Evolutionary conservation across 2,329 filamentous ascomycete genomes (phyloP).

Genomic region (Penicillium sp.): DNA sequence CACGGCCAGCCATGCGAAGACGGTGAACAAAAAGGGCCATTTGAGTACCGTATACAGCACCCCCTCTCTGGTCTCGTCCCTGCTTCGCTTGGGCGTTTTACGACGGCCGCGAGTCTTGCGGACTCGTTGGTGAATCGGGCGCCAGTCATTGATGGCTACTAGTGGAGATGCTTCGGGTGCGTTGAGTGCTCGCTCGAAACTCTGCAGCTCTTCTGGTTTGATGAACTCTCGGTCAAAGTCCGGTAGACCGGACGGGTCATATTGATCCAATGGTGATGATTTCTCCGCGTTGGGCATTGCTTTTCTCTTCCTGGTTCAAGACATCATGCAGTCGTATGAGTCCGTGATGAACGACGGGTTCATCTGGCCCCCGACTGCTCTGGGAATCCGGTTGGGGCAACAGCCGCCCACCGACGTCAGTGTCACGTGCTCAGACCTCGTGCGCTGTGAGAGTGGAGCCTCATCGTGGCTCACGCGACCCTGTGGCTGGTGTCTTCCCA

Average conservation of each 20-base stretch:
- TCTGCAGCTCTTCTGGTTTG: conserved; percentile 61
- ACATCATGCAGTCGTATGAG: conserved; percentile 18
- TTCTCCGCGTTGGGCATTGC: conserved; percentile 26
- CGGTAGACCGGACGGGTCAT: conserved; percentile 66
- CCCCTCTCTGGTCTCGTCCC: conserved; percentile 91
- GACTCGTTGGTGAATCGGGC: conserved; percentile 72
- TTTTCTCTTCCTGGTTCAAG: conserved; percentile 5
- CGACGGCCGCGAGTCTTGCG: conserved; percentile 44
- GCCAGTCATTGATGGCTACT: conserved; percentile 92
- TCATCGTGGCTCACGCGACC: not conserved
- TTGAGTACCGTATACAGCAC: conserved; percentile 84
- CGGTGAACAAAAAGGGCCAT: conserved; percentile 79
- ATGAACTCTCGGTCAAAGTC: conserved; percentile 76
- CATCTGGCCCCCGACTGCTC: not conserved
- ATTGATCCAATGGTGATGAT: conserved; percentile 45
- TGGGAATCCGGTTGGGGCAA: conserved; percentile 14
- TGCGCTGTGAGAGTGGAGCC: conserved; percentile 7
- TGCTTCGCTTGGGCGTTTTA: conserved; percentile 49
- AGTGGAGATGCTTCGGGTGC: conserved; percentile 73
- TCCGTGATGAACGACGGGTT: not conserved
- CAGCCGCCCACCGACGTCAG: conserved; percentile 14
- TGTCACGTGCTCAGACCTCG: conserved; percentile 12
- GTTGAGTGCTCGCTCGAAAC: conserved; percentile 75
- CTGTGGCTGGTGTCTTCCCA: conserved; percentile 4
- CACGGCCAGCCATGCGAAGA: conserved; percentile 72